Evolutionary conservation across 306 rosid species (phyloP), one percentile per base, ranked within the genome.

Genomic region (Heteromeles arbutifolia): DNA sequence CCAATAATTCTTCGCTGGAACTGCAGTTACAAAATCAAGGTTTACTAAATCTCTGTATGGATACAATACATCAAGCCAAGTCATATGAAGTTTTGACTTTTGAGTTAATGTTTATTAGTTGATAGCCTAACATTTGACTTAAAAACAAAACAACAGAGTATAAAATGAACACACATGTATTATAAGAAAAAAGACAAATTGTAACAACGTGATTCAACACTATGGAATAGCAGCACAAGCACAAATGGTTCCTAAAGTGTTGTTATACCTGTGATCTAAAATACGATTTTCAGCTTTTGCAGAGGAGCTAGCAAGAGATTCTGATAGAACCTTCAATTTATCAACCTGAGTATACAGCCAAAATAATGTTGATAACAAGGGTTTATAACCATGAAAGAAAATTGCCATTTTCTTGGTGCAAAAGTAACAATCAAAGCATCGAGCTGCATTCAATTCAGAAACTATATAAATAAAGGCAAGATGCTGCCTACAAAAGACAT

Each of bases 211-310:
- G 11, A 53, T 56, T 72, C n/a, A 32, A 72, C 56, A 73, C 62
- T 65, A 45, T 5, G 28, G 9, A 34, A 65, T 11, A 50, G 22
- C 34, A 79, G 65, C 34, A 72, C 21, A 39, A 37, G 56, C 24
- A 75, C 19, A 54, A 37, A 50, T 53, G 50, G 26, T 28, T 78
- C 70, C 73, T 11, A 59, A 22, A 32, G 63, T 65, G 34, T 65
- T 67, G 25, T 78, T 54, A 67, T 81, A 96, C 99, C 99, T 92
- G 76, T 90, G 84, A 52, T 96, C 99, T 78, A 87, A 81, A 83
- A 96, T 92, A 78, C 98, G 99, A 82, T 90, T 96, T 85, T 92
- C 98, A 77, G 99, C 90, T 84, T 90, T 96, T 79, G 81, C 80
- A 74, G 92, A 88, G 73, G 99, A 96, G 86, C 91, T 92, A 54